Evolutionary conservation across 177 flowering plant genomes (phyloP), one percentile per base, ranked within the genome.

Genomic region (Vitis hybrid): DNA sequence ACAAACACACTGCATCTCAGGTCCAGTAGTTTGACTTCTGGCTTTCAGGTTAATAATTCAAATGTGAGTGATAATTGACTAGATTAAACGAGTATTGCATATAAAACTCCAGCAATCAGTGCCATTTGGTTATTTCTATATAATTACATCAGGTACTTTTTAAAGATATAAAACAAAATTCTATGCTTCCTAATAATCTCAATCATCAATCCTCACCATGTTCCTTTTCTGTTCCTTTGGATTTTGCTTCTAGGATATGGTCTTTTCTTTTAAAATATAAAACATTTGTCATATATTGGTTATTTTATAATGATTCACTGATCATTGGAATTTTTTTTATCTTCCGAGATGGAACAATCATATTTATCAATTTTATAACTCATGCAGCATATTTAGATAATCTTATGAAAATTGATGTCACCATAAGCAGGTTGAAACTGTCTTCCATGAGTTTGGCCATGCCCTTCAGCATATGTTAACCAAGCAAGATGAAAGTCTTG

Each of bases 401-500:
- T 39, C 29, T 39, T 39, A 1, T 39, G 48, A 39, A 39, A 39
- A 7, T 39, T 39, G 48, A 39, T 39, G 8, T 14, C 55, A 22
- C n/a, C 67, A 52, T 71, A 53, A 78, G 75, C 81, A 96, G 99
- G 97, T 96, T 75, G 97, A 93, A 84, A 89, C 98, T 39, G 94
- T 96, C 61, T 96, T 96, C 82, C 98, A 96, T 82, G 99, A 96
- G 78, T 93, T 96, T 84, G 99, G 98, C 62, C 99, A 93, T 82
- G 95, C 97, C n/a, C 93, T 96, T 74, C 99, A 93, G 84, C 98
- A 93, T 74, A 93, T 96, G 99, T 88, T 96, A 59, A 96, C 99
- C 51, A 94, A 81, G 82, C 84, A 93, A 77, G 97, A 93, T 70
- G 98, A 96, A 77, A 95, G 98, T 75, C 82, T 96, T 10, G 93